A percentile compares a stretch with the other conserved stretches of the same genome.
These are phyloP conservation scores for Leucosporidium creatinivorum DNA, from an alignment of 768 basidiomycete species.

Conservation along the genomic window DNA sequence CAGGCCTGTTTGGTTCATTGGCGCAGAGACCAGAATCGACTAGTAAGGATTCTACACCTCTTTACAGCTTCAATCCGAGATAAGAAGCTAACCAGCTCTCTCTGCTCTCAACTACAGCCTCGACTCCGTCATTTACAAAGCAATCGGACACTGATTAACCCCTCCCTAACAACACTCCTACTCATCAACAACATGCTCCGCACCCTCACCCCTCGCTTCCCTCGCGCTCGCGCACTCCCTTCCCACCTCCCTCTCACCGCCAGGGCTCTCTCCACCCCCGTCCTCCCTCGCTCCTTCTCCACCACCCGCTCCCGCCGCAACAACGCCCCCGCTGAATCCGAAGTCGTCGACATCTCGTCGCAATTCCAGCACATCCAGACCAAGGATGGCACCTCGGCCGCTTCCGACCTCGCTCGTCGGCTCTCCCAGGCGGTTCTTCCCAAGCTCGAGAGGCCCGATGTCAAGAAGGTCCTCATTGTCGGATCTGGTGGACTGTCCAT, in stretches of 20 bases:
- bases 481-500: conserved; percentile 94
- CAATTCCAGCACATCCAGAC: conserved; percentile 35
- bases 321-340: background rate
- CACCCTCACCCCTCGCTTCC: conserved; percentile 25
- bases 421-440: conserved; percentile 92
- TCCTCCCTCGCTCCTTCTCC: conserved; percentile 22
- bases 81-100: background rate
- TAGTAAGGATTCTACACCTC: conserved; percentile 2
- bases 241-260: conserved; percentile 5
- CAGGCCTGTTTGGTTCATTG: conserved; percentile 21
- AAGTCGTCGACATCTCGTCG: conserved; percentile 32
- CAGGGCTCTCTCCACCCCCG: background rate
- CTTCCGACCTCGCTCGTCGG: conserved; percentile 85
- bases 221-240: conserved; percentile 10
- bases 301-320: conserved; percentile 18
- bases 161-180: background rate
- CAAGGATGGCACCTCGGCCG: conserved; percentile 27
- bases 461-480: conserved; percentile 90
- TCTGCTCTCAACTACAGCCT: conserved; percentile 7
- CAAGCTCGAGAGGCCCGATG: conserved; percentile 79
- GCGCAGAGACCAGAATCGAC: conserved; percentile 15
- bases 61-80: background rate
- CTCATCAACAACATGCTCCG: conserved; percentile 25
- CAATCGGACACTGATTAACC: background rate
- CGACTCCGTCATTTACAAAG: conserved; percentile 22